These are phyloP conservation scores for Abortiporus biennis DNA, from an alignment of 1,284 basidiomycete species.

Conservation along the genomic window DNA sequence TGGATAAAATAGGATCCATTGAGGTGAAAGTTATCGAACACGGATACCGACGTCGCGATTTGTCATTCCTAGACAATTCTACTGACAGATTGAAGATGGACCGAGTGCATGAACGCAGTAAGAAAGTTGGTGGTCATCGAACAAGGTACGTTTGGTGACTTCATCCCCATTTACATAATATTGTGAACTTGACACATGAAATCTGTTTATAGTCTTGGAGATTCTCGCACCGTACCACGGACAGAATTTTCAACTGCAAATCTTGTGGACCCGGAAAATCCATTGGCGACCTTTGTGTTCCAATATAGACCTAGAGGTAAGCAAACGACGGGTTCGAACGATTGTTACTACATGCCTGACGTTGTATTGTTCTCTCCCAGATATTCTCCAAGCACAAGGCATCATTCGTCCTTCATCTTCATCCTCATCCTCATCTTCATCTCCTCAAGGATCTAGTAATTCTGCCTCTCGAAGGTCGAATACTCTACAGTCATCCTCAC, in stretches of 20 bases:
- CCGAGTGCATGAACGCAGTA: slow-evolving; percentile 3
- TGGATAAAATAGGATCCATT: neutral
- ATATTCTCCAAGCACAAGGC: neutral
- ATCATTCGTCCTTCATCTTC: neutral
- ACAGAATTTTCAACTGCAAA: slow-evolving; percentile 1
- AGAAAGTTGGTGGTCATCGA: slow-evolving; percentile 3
- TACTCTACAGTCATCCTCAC: neutral
- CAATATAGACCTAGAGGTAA: slow-evolving; percentile 1
- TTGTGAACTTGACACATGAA: no score
- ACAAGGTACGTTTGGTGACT: neutral
- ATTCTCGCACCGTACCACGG: neutral
- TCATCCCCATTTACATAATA: neutral
- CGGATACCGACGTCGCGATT: no score
- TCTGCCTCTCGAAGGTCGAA: neutral
- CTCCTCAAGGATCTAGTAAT: no score
- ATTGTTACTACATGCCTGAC: no score
- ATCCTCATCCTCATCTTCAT: no score
- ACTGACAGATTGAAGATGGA: no score
- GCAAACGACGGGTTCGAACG: no score
- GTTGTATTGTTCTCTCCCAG: neutral
- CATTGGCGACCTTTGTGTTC: slow-evolving; percentile 1
- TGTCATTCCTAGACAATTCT: no score
- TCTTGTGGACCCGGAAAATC: slow-evolving; percentile 1
- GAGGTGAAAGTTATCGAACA: neutral
- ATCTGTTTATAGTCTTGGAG: neutral